Conservation (phyloP, 345 rosid species). For the Kandelia obovata region DNA sequence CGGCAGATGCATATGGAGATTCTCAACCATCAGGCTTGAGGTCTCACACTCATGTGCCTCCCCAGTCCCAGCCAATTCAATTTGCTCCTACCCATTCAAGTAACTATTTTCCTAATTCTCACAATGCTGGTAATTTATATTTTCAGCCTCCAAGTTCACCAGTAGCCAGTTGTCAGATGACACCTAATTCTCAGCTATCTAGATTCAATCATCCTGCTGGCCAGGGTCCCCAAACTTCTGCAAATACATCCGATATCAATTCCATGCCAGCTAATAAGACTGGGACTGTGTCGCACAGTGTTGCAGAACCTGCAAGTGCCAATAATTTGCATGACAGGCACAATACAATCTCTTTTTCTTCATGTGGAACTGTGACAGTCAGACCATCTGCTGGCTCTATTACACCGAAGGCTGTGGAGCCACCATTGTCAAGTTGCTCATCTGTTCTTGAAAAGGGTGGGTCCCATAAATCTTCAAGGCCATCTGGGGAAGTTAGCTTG, state of each 20-base stretch:
- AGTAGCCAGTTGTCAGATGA: slow-evolving; percentile 49
- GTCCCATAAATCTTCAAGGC: slow-evolving; percentile 34
- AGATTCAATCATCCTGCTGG: slow-evolving; percentile 47
- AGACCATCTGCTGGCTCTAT: slow-evolving; percentile 43
- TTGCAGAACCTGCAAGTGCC: slow-evolving; percentile 32
- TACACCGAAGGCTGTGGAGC: slow-evolving; percentile 38
- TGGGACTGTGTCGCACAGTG: slow-evolving; percentile 29
- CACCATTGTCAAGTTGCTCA: slow-evolving; percentile 21
- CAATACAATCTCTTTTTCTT: slow-evolving; percentile 33
- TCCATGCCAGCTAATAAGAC: slow-evolving; percentile 43
- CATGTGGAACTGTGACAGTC: slow-evolving; percentile 41
- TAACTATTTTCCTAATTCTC: slow-evolving; percentile 49
- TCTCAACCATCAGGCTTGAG: slow-evolving; percentile 51
- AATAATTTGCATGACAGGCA: slow-evolving; percentile 42
- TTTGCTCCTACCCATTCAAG: slow-evolving; percentile 48
- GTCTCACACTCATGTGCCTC: slow-evolving; percentile 53
- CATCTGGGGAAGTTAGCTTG: slow-evolving; percentile 34
- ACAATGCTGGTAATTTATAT: slow-evolving; percentile 36
- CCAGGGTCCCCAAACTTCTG: slow-evolving; percentile 60
- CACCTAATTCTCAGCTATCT: slow-evolving; percentile 58
- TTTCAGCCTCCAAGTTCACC: slow-evolving; percentile 48
- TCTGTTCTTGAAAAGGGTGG: slow-evolving; percentile 42
- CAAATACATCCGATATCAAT: slow-evolving; percentile 41
- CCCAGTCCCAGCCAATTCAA: slow-evolving; percentile 61
- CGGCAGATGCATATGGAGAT: slow-evolving; percentile 55